Percentiles rank a stretch among this genome's conserved stretches.
These are phyloP conservation scores for Yamadazyma kanchanaburiensis DNA, from an alignment of 1,139 yeast species.

Conservation along the genomic window DNA sequence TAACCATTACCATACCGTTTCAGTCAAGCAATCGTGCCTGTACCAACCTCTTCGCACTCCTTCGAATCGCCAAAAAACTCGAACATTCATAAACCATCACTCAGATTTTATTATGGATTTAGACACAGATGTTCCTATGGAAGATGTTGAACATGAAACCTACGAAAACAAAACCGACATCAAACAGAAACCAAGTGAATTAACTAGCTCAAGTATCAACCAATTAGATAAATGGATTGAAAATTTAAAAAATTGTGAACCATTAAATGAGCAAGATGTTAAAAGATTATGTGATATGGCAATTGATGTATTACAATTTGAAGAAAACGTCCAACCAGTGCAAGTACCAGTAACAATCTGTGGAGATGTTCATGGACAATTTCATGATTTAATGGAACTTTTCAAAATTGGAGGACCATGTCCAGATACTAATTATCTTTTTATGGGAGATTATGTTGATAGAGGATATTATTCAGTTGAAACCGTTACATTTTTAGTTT, in stretches of 20 bases:
- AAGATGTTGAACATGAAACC: constrained; percentile 59
- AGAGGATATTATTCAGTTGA: constrained; percentile 93
- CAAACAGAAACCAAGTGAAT: constrained; percentile 18
- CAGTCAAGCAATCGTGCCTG: no score
- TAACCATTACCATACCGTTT: no score
- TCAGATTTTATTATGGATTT: constrained; percentile 52
- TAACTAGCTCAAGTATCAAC: constrained; percentile 38
- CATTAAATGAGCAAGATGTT: constrained; percentile 79
- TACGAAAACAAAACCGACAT: constrained; percentile 7
- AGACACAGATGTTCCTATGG: constrained; percentile 71
- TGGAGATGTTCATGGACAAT: constrained; percentile 98
- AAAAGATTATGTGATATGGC: constrained; percentile 82
- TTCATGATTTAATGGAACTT: constrained; percentile 88
- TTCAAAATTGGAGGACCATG: constrained; percentile 93
- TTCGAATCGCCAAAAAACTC: constrained; percentile 3
- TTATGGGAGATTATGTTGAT: constrained; percentile 95
- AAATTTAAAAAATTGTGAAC: constrained; percentile 74
- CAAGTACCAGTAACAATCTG: constrained; percentile 94
- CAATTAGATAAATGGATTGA: constrained; percentile 90
- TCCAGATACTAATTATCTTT: constrained; percentile 75
- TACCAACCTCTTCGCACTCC: no score
- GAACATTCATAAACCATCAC: background rate
- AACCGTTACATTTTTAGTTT: constrained; percentile 87
- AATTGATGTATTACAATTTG: constrained; percentile 86
- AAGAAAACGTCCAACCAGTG: constrained; percentile 91